phyloP scores from a whole-genome alignment of 345 rosid genomes.

The thale cress (Arabidopsis thaliana) region TAIR10.1 NC_003076.8:22681001-22681500 shows the following conservation, averaged over 20 bases:
- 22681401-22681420: conserved; percentile 49
- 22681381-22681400: neutral
- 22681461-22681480: conserved; percentile 80
- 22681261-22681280: neutral
- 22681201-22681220: conserved; percentile 1
- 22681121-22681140: too few species aligned
- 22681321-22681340: conserved; percentile 1
- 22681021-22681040: too few species aligned
- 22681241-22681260: conserved; percentile 13
- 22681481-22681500: conserved; percentile 91
- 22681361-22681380: conserved; percentile 10
- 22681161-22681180: neutral
- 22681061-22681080: neutral
- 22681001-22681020: too few species aligned
- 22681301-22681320: neutral
- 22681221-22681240: conserved; percentile 9
- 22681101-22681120: too few species aligned
- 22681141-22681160: neutral
- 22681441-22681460: conserved; percentile 82
- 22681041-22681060: too few species aligned
- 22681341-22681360: neutral
- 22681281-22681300: neutral
- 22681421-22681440: conserved; percentile 87
- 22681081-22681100: neutral
- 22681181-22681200: neutral